phyloP scores from a whole-genome alignment of 495 filamentous ascomycete species.

The Penicillium soppii region DNA sequence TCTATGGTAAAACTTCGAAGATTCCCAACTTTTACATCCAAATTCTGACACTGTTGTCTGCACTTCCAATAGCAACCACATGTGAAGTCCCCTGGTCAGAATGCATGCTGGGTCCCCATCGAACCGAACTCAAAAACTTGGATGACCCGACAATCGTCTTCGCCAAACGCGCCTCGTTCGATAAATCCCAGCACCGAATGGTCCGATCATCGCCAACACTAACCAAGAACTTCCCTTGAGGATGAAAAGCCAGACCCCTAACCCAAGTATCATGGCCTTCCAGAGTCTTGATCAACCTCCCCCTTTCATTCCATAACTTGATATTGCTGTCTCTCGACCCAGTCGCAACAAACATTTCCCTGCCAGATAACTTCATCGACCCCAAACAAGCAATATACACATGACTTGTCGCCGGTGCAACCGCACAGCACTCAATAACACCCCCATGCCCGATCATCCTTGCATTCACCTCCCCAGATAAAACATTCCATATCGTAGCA shows the following conservation, averaged over 20 bases:
- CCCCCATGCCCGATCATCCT: constrained; percentile 85
- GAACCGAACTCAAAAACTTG: constrained; percentile 79
- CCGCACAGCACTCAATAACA: constrained; percentile 78
- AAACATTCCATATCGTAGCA: constrained; percentile 77
- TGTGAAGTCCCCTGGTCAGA: constrained; percentile 13
- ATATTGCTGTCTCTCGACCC: constrained; percentile 88
- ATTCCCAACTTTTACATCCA: too few species aligned
- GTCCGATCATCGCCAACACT: constrained; percentile 84
- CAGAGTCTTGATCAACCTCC: constrained; percentile 82
- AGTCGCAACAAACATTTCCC: constrained; percentile 79
- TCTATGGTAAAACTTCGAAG: too few species aligned
- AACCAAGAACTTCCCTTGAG: constrained; percentile 85
- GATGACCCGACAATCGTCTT: constrained; percentile 76
- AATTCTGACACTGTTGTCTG: neutral
- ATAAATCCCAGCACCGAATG: constrained; percentile 90
- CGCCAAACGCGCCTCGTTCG: constrained; percentile 80
- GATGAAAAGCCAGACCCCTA: constrained; percentile 79
- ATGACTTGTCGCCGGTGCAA: constrained; percentile 78
- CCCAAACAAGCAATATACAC: constrained; percentile 70
- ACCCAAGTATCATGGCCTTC: constrained; percentile 95
- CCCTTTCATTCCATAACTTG: constrained; percentile 80
- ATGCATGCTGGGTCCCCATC: constrained; percentile 74
- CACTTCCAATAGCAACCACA: constrained; percentile 1
- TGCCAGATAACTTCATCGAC: constrained; percentile 68
- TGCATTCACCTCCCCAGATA: constrained; percentile 60